These are phyloP conservation scores for Zymoseptoria tritici DNA, from an alignment of 2,329 filamentous ascomycete species.

Conservation along the genomic window DNA sequence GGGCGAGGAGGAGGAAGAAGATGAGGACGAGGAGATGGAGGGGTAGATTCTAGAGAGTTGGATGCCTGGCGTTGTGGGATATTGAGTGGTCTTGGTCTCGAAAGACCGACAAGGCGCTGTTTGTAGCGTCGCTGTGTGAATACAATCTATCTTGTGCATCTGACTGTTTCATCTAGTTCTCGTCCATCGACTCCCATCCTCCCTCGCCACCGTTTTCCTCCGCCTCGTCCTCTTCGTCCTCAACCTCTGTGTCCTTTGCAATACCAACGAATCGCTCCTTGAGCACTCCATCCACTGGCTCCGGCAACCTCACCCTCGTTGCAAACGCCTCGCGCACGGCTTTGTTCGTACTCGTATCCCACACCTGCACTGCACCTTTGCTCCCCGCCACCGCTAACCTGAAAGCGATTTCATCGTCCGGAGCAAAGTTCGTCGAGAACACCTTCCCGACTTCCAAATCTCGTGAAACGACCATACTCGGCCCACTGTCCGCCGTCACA, in stretches of 20 bases:
- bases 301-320: slow-evolving; percentile 51
- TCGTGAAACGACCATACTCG: slow-evolving; percentile 82
- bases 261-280: slow-evolving; percentile 73
- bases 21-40: slow-evolving; percentile 56
- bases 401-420: slow-evolving; percentile 85
- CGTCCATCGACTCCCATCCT: slow-evolving; percentile 33
- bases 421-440: slow-evolving; percentile 83
- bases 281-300: slow-evolving; percentile 49
- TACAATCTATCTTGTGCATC: neutral
- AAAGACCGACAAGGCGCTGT: neutral
- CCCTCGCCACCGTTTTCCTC: slow-evolving; percentile 33
- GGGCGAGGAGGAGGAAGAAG: slow-evolving; percentile 90
- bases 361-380: slow-evolving; percentile 85
- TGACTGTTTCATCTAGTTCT: slow-evolving; percentile 19
- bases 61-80: neutral
- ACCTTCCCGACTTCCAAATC: slow-evolving; percentile 93
- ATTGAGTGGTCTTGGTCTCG: neutral
- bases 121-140: neutral
- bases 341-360: slow-evolving; percentile 92
- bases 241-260: slow-evolving; percentile 57
- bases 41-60: neutral
- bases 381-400: slow-evolving; percentile 88
- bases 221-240: slow-evolving; percentile 51
- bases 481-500: slow-evolving; percentile 59
- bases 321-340: slow-evolving; percentile 81